phyloP scores from a whole-genome alignment of 805 yeast species.

The Yarrowia sp. region DNA sequence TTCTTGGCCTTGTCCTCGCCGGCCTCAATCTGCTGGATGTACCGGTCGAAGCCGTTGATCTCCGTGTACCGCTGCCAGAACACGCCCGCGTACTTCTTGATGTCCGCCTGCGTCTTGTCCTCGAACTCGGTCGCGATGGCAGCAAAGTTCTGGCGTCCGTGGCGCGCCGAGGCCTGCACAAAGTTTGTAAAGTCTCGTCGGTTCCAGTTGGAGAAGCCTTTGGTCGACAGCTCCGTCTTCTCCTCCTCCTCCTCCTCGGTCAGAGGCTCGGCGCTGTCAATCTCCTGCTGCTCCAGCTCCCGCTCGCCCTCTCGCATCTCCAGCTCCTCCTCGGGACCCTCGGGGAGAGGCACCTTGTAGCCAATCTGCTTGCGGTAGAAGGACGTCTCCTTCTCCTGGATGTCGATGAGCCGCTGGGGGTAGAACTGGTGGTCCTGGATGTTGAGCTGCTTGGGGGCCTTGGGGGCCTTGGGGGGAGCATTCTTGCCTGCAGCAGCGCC shows the following conservation, averaged over 20 bases:
- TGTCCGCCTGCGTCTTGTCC: conserved; percentile 69
- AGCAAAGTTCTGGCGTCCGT: conserved; percentile 71
- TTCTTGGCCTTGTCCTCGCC: conserved; percentile 81
- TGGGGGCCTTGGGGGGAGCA: conserved; percentile 53
- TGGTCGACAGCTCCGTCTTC: conserved; percentile 55
- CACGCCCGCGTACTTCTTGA: conserved; percentile 67
- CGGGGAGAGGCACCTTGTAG: conserved; percentile 55
- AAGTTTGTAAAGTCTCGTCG: conserved; percentile 85
- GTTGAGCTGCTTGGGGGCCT: conserved; percentile 77
- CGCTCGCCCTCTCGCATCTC: conserved; percentile 48
- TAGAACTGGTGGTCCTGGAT: conserved; percentile 87
- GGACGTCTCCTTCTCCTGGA: conserved; percentile 78
- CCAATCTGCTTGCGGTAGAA: conserved; percentile 68
- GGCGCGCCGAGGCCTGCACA: conserved; percentile 65
- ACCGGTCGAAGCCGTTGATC: conserved; percentile 87
- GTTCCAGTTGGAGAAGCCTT: conserved; percentile 79
- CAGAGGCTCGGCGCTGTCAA: conserved; percentile 71
- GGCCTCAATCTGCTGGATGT: conserved; percentile 72
- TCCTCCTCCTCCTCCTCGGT: conserved; percentile 73
- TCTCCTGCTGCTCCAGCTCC: conserved; percentile 61
- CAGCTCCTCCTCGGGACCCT: conserved; percentile 46
- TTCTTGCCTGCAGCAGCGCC: conserved; percentile 47
- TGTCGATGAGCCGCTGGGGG: conserved; percentile 64
- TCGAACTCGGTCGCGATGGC: conserved; percentile 74
- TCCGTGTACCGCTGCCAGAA: conserved; percentile 78